These are phyloP conservation scores for Yarrowia sp. DNA, from an alignment of 805 yeast species.

Conservation along the genomic window DNA sequence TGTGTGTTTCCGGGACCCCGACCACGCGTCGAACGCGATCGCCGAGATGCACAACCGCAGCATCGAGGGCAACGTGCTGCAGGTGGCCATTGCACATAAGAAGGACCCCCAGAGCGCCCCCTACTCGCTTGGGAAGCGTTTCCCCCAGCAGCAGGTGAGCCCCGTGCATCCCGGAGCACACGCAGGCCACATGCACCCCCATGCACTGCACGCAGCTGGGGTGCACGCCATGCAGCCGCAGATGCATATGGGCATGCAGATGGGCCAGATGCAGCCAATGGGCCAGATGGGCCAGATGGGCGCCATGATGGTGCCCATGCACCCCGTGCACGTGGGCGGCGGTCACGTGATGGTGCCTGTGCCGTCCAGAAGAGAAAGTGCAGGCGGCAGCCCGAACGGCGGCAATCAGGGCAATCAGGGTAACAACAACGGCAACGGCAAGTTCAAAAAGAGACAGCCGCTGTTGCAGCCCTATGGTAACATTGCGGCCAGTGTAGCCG, in stretches of 20 bases:
- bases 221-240: no score
- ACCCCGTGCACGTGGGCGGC: no score
- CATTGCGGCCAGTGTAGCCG: conserved; percentile 59
- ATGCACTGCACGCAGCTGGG: not conserved
- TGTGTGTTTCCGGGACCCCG: conserved; percentile 72
- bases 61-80: conserved; percentile 59
- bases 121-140: conserved; percentile 9
- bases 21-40: conserved; percentile 73
- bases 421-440: conserved; percentile 34
- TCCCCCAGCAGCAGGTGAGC: not conserved
- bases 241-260: no score
- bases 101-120: conserved; percentile 48
- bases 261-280: not conserved
- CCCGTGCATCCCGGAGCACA: not conserved
- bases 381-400: no score
- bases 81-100: conserved; percentile 80
- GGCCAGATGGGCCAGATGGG: not conserved
- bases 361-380: no score
- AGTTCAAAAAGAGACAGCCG: conserved; percentile 40
- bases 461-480: conserved; percentile 45
- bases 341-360: no score
- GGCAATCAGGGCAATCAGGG: no score
- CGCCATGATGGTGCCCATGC: conserved; percentile 4
- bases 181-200: not conserved
- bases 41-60: conserved; percentile 65